phyloP scores from a whole-genome alignment of 139 green algal species.

The Chlorella sp. region DNA sequence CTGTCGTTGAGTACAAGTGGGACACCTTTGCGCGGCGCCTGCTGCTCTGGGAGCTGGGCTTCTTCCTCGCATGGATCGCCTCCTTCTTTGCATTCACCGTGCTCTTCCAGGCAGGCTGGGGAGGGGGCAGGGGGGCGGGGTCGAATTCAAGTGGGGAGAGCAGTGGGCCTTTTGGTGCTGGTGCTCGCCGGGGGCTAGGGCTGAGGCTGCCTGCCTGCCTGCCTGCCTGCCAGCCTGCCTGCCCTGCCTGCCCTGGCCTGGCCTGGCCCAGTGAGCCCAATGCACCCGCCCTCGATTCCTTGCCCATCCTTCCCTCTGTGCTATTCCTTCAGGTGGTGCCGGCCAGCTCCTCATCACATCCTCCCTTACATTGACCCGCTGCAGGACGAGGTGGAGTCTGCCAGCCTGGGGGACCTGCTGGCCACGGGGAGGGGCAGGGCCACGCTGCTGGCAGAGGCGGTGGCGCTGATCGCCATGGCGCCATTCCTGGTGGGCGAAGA shows the following conservation, averaged over 20 bases:
- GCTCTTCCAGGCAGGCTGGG: slow-evolving; percentile 54
- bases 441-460: slow-evolving; percentile 40
- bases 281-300: too few relatives aligned
- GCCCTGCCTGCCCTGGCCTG: too few relatives aligned
- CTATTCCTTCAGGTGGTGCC: too few relatives aligned
- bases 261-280: too few relatives aligned
- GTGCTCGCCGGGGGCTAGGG: too few relatives aligned
- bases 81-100: slow-evolving; percentile 58
- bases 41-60: slow-evolving; percentile 50
- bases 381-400: slow-evolving; percentile 43
- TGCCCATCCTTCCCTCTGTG: not conserved
- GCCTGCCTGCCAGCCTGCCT: not conserved
- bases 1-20: slow-evolving; percentile 61
- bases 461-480: slow-evolving; percentile 54
- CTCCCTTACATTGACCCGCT: not conserved
- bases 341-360: not conserved
- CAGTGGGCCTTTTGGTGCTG: too few relatives aligned
- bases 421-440: slow-evolving; percentile 40
- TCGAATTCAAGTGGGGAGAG: too few relatives aligned
- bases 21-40: slow-evolving; percentile 38
- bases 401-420: slow-evolving; percentile 51
- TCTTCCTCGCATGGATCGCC: slow-evolving; percentile 59
- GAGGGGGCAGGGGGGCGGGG: not conserved
- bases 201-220: not conserved
- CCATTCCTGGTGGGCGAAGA: slow-evolving; percentile 53